Conservation (phyloP, 176 grass and related monocot genomes). For the Lolium rigidum region DNA sequence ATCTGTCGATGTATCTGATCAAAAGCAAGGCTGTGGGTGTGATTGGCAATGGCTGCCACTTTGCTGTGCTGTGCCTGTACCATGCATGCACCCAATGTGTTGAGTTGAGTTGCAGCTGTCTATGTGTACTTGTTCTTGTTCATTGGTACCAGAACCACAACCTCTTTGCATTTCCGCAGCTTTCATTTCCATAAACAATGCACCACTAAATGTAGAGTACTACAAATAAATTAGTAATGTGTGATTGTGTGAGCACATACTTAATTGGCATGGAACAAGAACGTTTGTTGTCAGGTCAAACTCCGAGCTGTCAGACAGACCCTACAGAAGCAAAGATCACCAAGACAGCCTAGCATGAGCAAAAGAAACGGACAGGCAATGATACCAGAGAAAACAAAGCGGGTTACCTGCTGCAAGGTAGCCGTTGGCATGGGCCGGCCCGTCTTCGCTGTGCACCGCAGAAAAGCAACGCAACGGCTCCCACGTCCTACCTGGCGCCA, state of each 20-base stretch:
- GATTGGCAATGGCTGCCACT: constrained; percentile 11
- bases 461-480: constrained; percentile 51
- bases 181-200: neutral
- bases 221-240: neutral
- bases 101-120: constrained; percentile 20
- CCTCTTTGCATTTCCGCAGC: neutral
- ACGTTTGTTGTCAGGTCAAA: constrained; percentile 39
- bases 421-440: constrained; percentile 40
- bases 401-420: constrained; percentile 24
- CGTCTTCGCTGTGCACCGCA: neutral
- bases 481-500: constrained; percentile 22
- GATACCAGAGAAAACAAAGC: neutral
- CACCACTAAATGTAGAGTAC: neutral
- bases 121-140: neutral
- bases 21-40: neutral
- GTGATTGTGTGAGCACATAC: neutral
- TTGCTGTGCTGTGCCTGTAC: neutral
- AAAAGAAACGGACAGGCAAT: neutral
- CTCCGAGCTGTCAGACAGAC: constrained; percentile 27
- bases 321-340: neutral
- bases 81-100: neutral
- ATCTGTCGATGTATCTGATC: neutral
- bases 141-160: neutral
- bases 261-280: neutral
- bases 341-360: constrained; percentile 43